These are phyloP conservation scores for Penicillium antarcticum DNA, from an alignment of 495 filamentous ascomycete genomes.

Conservation along the genomic window DNA sequence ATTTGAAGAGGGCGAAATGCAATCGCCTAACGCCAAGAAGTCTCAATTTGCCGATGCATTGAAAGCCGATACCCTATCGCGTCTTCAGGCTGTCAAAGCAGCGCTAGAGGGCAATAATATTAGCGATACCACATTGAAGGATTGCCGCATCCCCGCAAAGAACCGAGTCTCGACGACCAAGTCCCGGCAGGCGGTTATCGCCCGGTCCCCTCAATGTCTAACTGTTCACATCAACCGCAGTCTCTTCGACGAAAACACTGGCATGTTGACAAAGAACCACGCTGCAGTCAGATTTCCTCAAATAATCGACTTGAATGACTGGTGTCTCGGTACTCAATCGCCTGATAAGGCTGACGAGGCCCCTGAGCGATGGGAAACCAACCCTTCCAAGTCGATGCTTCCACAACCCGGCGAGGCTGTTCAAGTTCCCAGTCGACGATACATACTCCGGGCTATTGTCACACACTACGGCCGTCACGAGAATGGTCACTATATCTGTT, in stretches of 20 bases:
- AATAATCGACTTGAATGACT: conserved; percentile 67
- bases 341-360: conserved; percentile 25
- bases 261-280: conserved; percentile 76
- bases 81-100: conserved; percentile 60
- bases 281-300: conserved; percentile 73
- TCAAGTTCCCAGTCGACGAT: conserved; percentile 50
- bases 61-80: conserved; percentile 33
- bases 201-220: conserved; percentile 72
- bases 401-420: conserved; percentile 38
- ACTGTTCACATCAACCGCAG: conserved; percentile 89
- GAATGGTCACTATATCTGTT: conserved; percentile 94
- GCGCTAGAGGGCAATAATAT: conserved; percentile 80
- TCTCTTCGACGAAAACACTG: conserved; percentile 78
- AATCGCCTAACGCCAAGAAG: conserved; percentile 15
- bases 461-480: conserved; percentile 89
- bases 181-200: conserved; percentile 82
- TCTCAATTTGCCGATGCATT: conserved; percentile 29
- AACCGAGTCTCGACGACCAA: conserved; percentile 71
- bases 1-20: conserved; percentile 26
- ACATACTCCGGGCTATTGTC: conserved; percentile 79
- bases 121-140: conserved; percentile 69
- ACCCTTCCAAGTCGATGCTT: conserved; percentile 69
- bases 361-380: conserved; percentile 61
- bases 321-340: conserved; percentile 63
- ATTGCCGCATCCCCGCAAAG: conserved; percentile 70